Conservation (phyloP, 2,329 filamentous ascomycete genomes). For the Fusarium zealandicum region DNA sequence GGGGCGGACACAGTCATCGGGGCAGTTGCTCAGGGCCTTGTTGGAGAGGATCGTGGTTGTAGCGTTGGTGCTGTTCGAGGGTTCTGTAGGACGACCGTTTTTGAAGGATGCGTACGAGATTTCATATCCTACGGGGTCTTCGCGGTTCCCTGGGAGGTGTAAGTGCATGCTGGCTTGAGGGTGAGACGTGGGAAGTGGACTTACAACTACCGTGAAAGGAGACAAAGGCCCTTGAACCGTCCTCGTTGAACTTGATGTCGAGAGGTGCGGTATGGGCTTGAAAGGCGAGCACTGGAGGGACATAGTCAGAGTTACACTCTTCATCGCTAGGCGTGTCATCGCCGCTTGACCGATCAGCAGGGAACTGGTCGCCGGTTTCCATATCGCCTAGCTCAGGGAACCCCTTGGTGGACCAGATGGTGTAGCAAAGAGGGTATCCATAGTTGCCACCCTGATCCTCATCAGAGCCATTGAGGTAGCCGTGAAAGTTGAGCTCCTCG, state of each 20-base stretch:
- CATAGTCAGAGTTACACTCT: slow-evolving; percentile 52
- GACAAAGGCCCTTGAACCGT: slow-evolving; percentile 67
- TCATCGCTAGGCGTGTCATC: slow-evolving; percentile 51
- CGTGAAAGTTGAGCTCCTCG: slow-evolving; percentile 78
- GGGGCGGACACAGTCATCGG: slow-evolving; percentile 66
- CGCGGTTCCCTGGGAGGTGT: slow-evolving; percentile 49
- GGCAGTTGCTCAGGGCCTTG: slow-evolving; percentile 59
- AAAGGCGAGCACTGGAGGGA: slow-evolving; percentile 64
- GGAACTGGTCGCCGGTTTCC: slow-evolving; percentile 59
- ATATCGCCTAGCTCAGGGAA: slow-evolving; percentile 52
- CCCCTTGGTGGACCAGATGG: slow-evolving; percentile 64
- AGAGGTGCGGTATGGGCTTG: slow-evolving; percentile 74
- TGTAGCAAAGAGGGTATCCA: slow-evolving; percentile 75
- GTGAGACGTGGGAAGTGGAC: slow-evolving; percentile 23
- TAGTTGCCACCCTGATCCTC: slow-evolving; percentile 61
- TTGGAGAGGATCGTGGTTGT: slow-evolving; percentile 64
- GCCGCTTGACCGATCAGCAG: slow-evolving; percentile 39
- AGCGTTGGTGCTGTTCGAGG: slow-evolving; percentile 54
- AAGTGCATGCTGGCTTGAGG: background rate
- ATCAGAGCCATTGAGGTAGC: slow-evolving; percentile 55
- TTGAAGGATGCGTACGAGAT: slow-evolving; percentile 52
- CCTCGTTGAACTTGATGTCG: slow-evolving; percentile 70
- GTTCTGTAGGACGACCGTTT: slow-evolving; percentile 51
- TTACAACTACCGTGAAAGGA: slow-evolving; percentile 76
- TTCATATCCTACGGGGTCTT: slow-evolving; percentile 55